phyloP scores from a whole-genome alignment of 202 grass and related monocot species.

The Cymbopogon flexuosus region DNA sequence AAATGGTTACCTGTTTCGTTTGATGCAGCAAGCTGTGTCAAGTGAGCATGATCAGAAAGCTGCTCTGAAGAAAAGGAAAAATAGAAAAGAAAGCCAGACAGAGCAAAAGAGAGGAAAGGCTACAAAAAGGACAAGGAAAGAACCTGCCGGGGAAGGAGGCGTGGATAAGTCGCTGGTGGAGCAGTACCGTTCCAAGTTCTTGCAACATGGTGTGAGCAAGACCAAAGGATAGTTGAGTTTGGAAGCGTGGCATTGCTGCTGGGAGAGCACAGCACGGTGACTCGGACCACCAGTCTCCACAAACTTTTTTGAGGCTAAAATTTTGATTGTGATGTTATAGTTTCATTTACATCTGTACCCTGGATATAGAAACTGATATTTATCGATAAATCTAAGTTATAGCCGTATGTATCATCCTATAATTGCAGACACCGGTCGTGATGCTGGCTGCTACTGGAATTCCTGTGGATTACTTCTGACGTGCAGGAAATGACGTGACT shows the following conservation, averaged over 20 bases:
- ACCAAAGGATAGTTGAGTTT: conserved; percentile 26
- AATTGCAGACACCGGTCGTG: background rate
- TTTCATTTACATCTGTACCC: background rate
- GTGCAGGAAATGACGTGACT: background rate
- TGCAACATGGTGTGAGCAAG: conserved; percentile 42
- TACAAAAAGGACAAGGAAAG: conserved; percentile 43
- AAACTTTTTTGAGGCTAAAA: background rate
- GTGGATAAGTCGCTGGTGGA: conserved; percentile 41
- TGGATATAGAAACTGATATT: background rate
- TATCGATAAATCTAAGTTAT: background rate
- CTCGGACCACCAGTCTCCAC: background rate
- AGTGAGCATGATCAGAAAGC: background rate
- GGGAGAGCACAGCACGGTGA: conserved; percentile 15
- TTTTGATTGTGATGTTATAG: conserved; percentile 18
- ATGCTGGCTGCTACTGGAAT: background rate
- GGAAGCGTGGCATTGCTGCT: background rate
- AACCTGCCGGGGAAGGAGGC: conserved; percentile 28
- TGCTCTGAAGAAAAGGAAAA: conserved; percentile 43
- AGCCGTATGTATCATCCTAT: background rate
- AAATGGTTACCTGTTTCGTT: conserved; percentile 19
- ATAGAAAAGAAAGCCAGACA: conserved; percentile 30
- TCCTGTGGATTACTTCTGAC: background rate
- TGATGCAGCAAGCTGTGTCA: conserved; percentile 37
- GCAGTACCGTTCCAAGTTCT: conserved; percentile 76
- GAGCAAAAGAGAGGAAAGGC: conserved; percentile 36